Conservation (phyloP, 495 filamentous ascomycete genomes). For the Neurospora sp. region DNA sequence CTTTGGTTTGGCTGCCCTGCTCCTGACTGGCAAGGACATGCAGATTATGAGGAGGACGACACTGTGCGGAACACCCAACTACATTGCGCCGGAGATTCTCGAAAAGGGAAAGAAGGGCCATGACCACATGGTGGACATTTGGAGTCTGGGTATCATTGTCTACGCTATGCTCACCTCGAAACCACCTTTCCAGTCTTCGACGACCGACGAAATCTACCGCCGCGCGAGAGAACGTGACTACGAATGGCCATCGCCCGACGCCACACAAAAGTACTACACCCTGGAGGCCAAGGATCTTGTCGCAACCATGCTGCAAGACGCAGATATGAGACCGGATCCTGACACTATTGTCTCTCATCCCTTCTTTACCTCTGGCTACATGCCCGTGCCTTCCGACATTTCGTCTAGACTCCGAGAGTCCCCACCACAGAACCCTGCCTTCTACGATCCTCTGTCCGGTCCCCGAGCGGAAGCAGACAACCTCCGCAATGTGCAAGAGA, state of each 20-base stretch:
- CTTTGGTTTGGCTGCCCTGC: conserved; percentile 90
- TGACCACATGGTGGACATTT: conserved; percentile 85
- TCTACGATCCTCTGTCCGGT: conserved; percentile 23
- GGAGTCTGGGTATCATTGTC: conserved; percentile 95
- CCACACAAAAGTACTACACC: conserved; percentile 39
- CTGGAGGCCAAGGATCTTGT: conserved; percentile 70
- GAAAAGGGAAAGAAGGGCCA: conserved; percentile 79
- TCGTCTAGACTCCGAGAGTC: conserved; percentile 38
- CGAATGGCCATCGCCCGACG: conserved; percentile 57
- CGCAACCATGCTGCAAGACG: conserved; percentile 60
- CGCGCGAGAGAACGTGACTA: conserved; percentile 62
- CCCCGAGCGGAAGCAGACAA: conserved; percentile 18
- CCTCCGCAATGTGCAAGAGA: conserved; percentile 26
- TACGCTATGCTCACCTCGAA: conserved; percentile 88
- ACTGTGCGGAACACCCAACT: conserved; percentile 94
- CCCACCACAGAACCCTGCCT: conserved; percentile 33
- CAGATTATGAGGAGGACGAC: conserved; percentile 69
- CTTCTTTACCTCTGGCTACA: conserved; percentile 62
- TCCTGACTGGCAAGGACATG: conserved; percentile 77
- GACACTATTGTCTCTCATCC: conserved; percentile 74
- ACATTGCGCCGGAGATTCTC: conserved; percentile 93
- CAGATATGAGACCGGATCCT: conserved; percentile 62
- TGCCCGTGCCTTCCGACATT: conserved; percentile 42
- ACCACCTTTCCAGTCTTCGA: conserved; percentile 73
- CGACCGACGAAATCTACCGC: conserved; percentile 77